Evolutionary conservation across 2,329 filamentous ascomycete species (phyloP).

Genomic region (Uncinocarpus reesii): DNA sequence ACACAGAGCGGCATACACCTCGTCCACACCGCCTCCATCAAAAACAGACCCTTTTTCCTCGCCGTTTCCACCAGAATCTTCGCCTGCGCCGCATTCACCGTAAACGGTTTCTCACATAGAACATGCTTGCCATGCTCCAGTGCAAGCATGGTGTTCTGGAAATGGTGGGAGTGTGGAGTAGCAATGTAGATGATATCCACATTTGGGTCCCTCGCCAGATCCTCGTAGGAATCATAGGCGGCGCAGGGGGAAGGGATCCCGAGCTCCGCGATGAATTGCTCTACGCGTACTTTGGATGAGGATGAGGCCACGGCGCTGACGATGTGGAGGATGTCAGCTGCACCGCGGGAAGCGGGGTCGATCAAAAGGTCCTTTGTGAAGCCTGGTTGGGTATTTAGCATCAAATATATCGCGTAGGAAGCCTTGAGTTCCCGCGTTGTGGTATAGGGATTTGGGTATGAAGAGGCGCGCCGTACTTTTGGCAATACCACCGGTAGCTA

Average conservation of each 20-base stretch:
- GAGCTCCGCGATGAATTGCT: constrained; percentile 60
- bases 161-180: constrained; percentile 86
- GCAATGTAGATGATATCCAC: constrained; percentile 83
- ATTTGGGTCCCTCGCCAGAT: constrained; percentile 65
- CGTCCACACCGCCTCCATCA: constrained; percentile 88
- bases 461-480: constrained; percentile 23
- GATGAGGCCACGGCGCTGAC: constrained; percentile 74
- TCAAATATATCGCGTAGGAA: not conserved
- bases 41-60: constrained; percentile 59
- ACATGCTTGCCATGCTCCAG: constrained; percentile 78
- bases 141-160: constrained; percentile 79
- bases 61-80: constrained; percentile 63
- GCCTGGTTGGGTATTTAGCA: constrained; percentile 23
- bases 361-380: constrained; percentile 71
- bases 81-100: constrained; percentile 68
- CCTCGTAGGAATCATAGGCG: constrained; percentile 70
- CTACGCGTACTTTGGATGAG: constrained; percentile 57
- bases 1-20: constrained; percentile 77
- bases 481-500: constrained; percentile 39
- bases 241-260: constrained; percentile 58
- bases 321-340: constrained; percentile 63
- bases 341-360: constrained; percentile 59
- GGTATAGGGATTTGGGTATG: not conserved
- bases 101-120: constrained; percentile 83
- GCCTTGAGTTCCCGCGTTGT: not conserved